These are phyloP conservation scores for Alnus glutinosa DNA, from an alignment of 306 rosid genomes.

Conservation along the genomic window DNA sequence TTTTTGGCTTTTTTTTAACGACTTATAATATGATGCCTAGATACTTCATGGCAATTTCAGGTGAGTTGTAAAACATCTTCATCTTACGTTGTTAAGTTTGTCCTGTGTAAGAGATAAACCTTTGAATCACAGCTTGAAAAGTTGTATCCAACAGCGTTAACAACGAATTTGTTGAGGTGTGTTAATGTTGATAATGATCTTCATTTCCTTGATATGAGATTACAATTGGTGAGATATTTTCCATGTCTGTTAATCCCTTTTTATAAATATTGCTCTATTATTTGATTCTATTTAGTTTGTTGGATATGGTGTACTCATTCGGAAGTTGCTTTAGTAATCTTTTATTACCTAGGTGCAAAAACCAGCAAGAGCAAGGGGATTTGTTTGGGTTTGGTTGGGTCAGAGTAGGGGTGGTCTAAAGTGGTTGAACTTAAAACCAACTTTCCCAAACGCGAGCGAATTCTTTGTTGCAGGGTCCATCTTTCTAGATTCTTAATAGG, in stretches of 20 bases:
- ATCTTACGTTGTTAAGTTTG: not conserved
- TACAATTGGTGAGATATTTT: not conserved
- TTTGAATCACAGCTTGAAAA: not conserved
- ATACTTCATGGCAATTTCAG: not conserved
- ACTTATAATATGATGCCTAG: not conserved
- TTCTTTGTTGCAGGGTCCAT: not conserved
- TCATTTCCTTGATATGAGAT: not conserved
- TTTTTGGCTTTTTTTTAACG: not conserved
- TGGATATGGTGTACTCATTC: not conserved
- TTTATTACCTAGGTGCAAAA: too few relatives aligned
- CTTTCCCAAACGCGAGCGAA: not conserved
- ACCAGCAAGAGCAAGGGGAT: too few relatives aligned
- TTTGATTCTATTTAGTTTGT: not conserved
- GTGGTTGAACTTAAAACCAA: not conserved
- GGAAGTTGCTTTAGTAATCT: not conserved
- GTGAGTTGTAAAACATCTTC: not conserved
- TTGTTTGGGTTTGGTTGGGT: not conserved
- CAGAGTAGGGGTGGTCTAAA: not conserved
- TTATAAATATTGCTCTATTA: not conserved
- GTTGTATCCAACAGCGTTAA: not conserved
- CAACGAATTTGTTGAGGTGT: not conserved
- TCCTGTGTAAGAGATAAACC: not conserved
- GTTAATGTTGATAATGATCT: not conserved
- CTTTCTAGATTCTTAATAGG: not conserved
- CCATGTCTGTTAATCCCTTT: not conserved